Evolutionary conservation across 257 asterid species (phyloP), one percentile per base, ranked within the genome.

Genomic region (Jaltomata sinuosa): DNA sequence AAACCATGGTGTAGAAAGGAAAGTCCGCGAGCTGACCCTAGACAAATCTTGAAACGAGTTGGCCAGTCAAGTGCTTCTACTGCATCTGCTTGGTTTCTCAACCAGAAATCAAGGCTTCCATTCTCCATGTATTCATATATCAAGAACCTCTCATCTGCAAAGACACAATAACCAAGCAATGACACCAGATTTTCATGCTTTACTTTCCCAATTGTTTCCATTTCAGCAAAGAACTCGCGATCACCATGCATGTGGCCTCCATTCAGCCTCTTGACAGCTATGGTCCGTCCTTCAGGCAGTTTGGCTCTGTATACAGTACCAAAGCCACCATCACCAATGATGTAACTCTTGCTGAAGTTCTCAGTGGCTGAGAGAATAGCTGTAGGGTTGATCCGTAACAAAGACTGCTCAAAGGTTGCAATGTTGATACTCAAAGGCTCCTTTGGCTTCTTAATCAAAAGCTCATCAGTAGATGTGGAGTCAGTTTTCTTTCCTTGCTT

Each of bases 191-290:
- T 92, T 53, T 89, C 91, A 21, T 94, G 98, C 22, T 89, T 90
- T 1, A 94, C 94, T 87, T 94, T 94, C 19, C 98, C 98, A 22
- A 93, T 86, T 1, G 98, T 94, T 77, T 94, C 98, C 93, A 94
- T 89, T 84, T 94, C 98, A 2, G 98, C 97, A 38, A 88, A 78
- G 89, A 94, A 94, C 79, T 93, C 97, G 1, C 98, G 93, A 45
- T 90, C 92, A 1, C 95, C 97, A 10, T 87, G 92, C 72, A 88
- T 40, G 79, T 91, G 94, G 32, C 96, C 92, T 14, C 94, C 93
- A 52, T 92, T 87, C 38, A 93, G 92, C 84, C 97, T 87, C 85
- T 94, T 94, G 62, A 94, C 94, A 14, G 97, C 98, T 15, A 94
- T 84, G 3, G 79, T 84, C 5, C 87, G 90, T 10, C 93, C 93